A percentile compares a stretch with the other conserved stretches of the same genome.
Conservation (phyloP, 768 basidiomycete genomes). For the Royoungia palumana region DNA sequence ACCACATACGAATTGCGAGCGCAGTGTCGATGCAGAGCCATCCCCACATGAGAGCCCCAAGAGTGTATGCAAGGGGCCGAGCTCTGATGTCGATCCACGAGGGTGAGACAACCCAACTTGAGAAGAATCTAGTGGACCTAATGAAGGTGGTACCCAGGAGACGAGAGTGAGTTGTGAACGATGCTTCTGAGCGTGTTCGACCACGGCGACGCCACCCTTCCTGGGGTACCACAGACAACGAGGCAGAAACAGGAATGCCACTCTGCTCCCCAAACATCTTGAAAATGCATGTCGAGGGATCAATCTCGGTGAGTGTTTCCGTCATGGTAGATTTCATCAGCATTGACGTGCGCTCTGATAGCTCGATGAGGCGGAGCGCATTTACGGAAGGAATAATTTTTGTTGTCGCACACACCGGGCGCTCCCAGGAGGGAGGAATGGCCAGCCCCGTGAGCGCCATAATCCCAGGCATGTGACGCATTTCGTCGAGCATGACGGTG, state of each 20-base stretch:
- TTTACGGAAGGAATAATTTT: constrained; percentile 41
- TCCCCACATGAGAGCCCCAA: constrained; percentile 56
- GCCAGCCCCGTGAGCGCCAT: constrained; percentile 89
- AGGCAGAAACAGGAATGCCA: constrained; percentile 50
- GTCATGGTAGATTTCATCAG: constrained; percentile 64
- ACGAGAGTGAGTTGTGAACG: constrained; percentile 74
- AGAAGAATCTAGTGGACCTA: constrained; percentile 27
- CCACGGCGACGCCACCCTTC: constrained; percentile 67
- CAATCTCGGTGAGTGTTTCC: constrained; percentile 65
- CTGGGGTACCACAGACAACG: constrained; percentile 71
- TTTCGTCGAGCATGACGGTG: constrained; percentile 82
- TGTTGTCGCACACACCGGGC: constrained; percentile 7
- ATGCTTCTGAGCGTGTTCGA: constrained; percentile 52
- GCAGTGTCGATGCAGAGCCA: constrained; percentile 52
- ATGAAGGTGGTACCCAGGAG: constrained; percentile 67
- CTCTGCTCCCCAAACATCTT: constrained; percentile 71
- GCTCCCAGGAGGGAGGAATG: constrained; percentile 34
- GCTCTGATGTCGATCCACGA: constrained; percentile 16
- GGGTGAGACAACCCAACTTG: constrained; percentile 10
- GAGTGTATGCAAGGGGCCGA: constrained; percentile 75
- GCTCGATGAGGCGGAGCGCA: constrained; percentile 83
- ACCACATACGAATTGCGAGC: constrained; percentile 82
- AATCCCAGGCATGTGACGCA: constrained; percentile 84
- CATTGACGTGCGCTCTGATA: constrained; percentile 61
- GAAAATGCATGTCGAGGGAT: constrained; percentile 71